A percentile compares a stretch with the other conserved stretches of the same genome.
These are phyloP conservation scores for Chlorella sp. DNA, from an alignment of 139 green algal species.

Conservation along the genomic window DNA sequence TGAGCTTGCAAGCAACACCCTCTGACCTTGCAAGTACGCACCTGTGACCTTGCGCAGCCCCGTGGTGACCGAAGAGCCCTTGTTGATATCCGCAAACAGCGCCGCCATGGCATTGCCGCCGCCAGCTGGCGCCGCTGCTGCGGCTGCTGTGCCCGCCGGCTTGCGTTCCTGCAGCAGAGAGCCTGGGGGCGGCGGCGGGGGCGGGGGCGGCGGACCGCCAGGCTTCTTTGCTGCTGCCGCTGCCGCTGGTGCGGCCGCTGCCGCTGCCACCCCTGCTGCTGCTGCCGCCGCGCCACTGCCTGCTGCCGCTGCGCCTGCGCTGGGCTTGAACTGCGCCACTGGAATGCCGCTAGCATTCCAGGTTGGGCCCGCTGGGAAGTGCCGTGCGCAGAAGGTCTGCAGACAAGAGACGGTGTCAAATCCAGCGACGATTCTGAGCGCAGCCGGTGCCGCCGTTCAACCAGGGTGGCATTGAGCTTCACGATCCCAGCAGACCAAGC, in stretches of 20 bases:
- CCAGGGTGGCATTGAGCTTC: too few relatives aligned
- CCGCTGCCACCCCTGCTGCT: slow-evolving; percentile 12
- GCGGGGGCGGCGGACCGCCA: slow-evolving; percentile 58
- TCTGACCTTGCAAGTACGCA: neutral
- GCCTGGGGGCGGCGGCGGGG: slow-evolving; percentile 55
- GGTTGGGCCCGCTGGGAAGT: slow-evolving; percentile 65
- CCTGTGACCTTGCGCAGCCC: slow-evolving; percentile 91
- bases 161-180: slow-evolving; percentile 44
- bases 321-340: slow-evolving; percentile 50
- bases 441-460: too few relatives aligned
- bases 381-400: slow-evolving; percentile 59
- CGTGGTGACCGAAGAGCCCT: slow-evolving; percentile 79
- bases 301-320: neutral
- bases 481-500: too few relatives aligned
- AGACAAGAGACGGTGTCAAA: neutral
- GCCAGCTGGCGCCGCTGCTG: neutral
- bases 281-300: slow-evolving; percentile 10
- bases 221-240: slow-evolving; percentile 16
- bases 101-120: slow-evolving; percentile 45
- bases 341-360: slow-evolving; percentile 67
- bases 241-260: slow-evolving; percentile 42
- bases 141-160: slow-evolving; percentile 1
- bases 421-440: too few relatives aligned
- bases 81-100: slow-evolving; percentile 74
- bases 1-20: too few relatives aligned